Base-by-base conservation (phyloP, 2,329 filamentous ascomycete species). In the Colletotrichum lupini region DNA sequence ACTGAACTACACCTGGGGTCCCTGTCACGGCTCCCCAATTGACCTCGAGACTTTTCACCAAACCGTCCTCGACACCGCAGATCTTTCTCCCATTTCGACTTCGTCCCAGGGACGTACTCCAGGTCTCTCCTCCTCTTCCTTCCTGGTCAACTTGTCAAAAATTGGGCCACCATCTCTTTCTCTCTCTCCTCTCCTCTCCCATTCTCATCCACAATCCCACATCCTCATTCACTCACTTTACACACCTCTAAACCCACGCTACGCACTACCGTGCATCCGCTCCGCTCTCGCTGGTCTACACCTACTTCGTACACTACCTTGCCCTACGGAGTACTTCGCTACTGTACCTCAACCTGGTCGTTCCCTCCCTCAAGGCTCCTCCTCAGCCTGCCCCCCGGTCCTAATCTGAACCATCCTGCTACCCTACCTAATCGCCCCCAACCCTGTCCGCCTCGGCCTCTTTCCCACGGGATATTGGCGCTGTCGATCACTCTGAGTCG, bases 401-500 rank as follows among this genome's bases (percentile, higher is more conserved):
- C 71, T 59, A 75, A 74, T 75, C 73, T 67, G 75, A 79, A 81
- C 76, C 85, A 79, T 79, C 79, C 81, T 80, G 77, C 78, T 76
- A 80, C 79, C 82, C 81, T 82, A 80, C 81, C 81, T 82, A 81
- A 81, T 83, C 81, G 79, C 77, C 78, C 78, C 81, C 76, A 79
- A 85, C 84, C 85, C 83, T 84, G 81, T 82, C 82, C 82, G 78
- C 83, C 80, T 84, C 82, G 82, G 82, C 81, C 82, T 80, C 83
- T 82, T 83, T 83, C 81, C 81, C 84, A 85, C 83, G 83, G 85
- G 85, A 87, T 83, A 87, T 85, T 83, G 83, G 82, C 70, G 80
- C 80, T 85, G 88, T 85, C 87, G 87, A 89, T 89, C 87, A 83
- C 81, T 85, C 80, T 83, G 83, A 78, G 81, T 85, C 82, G 83